These are phyloP conservation scores for Cordyceps pruinosa DNA, from an alignment of 2,329 filamentous ascomycete genomes.

Conservation along the genomic window DNA sequence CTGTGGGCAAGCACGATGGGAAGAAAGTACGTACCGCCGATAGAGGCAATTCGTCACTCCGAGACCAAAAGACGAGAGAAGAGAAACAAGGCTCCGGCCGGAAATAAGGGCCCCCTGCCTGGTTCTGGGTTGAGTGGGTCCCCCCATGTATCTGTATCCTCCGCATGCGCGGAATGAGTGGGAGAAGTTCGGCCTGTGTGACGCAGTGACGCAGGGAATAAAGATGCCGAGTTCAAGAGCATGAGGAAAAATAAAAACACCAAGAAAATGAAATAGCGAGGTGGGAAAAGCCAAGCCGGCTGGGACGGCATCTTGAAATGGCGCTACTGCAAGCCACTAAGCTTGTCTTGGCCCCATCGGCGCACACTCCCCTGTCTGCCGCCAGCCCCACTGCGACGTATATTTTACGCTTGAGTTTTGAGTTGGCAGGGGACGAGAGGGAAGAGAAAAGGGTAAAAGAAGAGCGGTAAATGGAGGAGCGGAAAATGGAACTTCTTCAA, in stretches of 20 bases:
- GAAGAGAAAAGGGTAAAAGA: neutral
- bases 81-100: neutral
- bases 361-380: neutral
- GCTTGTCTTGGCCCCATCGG: constrained; percentile 10
- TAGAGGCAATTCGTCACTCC: constrained; percentile 1
- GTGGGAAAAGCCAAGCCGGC: constrained; percentile 28
- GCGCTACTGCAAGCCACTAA: constrained; percentile 20
- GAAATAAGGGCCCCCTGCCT: neutral
- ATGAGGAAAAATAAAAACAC: neutral
- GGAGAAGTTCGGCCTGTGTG: neutral
- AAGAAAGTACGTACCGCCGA: neutral
- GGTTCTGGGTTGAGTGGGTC: too few species aligned
- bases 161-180: neutral
- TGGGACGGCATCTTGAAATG: constrained; percentile 31
- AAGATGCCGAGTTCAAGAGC: neutral
- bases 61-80: neutral
- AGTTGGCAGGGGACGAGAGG: neutral
- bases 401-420: constrained; percentile 19
- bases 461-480: neutral
- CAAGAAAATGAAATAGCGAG: neutral
- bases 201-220: neutral
- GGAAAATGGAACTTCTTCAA: neutral
- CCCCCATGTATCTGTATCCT: too few species aligned
- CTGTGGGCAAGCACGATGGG: too few species aligned
- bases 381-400: neutral